Conservation (phyloP, 495 filamentous ascomycete genomes). For the Penicillium paradoxum region DNA sequence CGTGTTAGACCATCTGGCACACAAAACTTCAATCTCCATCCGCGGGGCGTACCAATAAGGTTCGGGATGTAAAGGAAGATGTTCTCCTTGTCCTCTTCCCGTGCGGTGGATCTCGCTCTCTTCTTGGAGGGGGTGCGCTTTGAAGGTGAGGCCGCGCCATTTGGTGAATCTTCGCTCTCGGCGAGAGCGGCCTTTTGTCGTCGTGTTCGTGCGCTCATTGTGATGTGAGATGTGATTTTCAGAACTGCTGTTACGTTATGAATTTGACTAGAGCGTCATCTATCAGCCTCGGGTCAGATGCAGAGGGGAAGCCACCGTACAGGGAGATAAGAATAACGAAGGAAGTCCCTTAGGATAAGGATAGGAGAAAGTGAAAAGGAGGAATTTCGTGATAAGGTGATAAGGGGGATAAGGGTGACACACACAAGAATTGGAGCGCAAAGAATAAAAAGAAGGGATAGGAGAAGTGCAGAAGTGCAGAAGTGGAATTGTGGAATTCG, state of each 20-base stretch:
- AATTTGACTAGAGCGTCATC: neutral
- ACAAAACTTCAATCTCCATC: neutral
- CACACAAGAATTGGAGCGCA: neutral
- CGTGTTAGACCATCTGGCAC: neutral
- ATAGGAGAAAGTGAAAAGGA: conserved; percentile 7
- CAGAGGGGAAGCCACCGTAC: neutral
- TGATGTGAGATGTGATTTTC: conserved; percentile 7
- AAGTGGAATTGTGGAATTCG: conserved; percentile 4
- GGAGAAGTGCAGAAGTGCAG: neutral
- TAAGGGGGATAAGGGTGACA: conserved; percentile 10
- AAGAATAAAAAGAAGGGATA: neutral
- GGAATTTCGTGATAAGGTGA: neutral
- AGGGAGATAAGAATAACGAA: conserved; percentile 1
- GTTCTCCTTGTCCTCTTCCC: conserved; percentile 61
- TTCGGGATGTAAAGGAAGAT: conserved; percentile 96
- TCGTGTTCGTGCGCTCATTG: conserved; percentile 41
- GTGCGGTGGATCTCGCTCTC: conserved; percentile 16
- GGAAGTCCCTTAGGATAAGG: conserved; percentile 2
- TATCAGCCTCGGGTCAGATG: neutral
- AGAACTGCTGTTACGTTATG: no score
- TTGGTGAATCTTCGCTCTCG: conserved; percentile 34
- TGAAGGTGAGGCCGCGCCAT: conserved; percentile 27
- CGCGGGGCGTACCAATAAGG: conserved; percentile 65
- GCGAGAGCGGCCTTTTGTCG: conserved; percentile 41
- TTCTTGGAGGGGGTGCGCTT: conserved; percentile 24